Evolutionary conservation across 768 basidiomycete genomes (phyloP).

Genomic region (Trametes sanguinea): DNA sequence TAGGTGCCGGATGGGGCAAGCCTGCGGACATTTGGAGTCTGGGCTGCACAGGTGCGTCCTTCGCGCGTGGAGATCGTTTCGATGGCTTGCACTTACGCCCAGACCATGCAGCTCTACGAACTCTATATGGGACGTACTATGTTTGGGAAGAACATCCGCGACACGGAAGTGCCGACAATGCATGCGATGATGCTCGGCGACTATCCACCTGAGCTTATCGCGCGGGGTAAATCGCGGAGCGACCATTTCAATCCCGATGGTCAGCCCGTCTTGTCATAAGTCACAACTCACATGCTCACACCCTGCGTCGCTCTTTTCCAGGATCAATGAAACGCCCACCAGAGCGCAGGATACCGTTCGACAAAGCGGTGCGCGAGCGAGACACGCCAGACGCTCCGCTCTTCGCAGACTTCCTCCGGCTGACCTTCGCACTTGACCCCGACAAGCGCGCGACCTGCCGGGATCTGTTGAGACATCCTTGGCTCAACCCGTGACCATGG

Average conservation of each 20-base stretch:
- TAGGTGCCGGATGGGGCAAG: conserved; percentile 18
- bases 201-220: conserved; percentile 10
- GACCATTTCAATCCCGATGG: conserved; percentile 7
- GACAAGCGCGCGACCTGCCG: not conserved
- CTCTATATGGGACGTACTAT: conserved; percentile 1
- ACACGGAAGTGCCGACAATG: conserved; percentile 1
- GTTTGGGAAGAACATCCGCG: not conserved
- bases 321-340: not conserved
- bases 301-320: not conserved
- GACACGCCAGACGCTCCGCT: conserved; percentile 7
- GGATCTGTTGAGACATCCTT: conserved; percentile 1
- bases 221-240: conserved; percentile 5
- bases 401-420: conserved; percentile 9
- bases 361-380: not conserved
- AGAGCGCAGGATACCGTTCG: not conserved
- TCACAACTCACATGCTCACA: not conserved
- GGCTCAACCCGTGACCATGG: conserved; percentile 3
- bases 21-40: conserved; percentile 20
- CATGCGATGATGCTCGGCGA: conserved; percentile 16
- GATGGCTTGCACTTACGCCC: not conserved
- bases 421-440: not conserved
- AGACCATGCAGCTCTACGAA: not conserved
- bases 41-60: conserved; percentile 12
- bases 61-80: not conserved
- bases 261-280: not conserved